Evolutionary conservation across 1,284 basidiomycete species (phyloP).

Genomic region (Boletus austroedulis): DNA sequence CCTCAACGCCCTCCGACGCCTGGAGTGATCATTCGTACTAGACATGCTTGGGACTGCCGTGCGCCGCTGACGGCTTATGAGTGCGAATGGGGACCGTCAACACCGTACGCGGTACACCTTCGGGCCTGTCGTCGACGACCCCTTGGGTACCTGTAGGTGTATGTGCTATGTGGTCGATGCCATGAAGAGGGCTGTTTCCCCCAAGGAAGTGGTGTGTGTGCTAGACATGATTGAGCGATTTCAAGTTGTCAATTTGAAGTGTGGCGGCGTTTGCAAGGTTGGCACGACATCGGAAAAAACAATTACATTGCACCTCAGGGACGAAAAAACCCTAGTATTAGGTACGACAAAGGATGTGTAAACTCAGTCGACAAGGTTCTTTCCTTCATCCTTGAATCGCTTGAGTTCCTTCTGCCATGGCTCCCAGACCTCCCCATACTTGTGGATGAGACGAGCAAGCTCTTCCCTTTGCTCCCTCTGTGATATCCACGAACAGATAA

Average conservation of each 20-base stretch:
- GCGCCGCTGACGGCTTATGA: constrained; percentile 20
- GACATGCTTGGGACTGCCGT: constrained; percentile 9
- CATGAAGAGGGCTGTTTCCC: constrained; percentile 19
- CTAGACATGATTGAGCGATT: constrained; percentile 12
- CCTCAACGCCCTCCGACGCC: background rate
- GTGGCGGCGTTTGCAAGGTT: too few species aligned
- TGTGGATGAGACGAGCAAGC: constrained; percentile 68
- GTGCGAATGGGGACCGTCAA: too few species aligned
- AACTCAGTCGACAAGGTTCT: constrained; percentile 45
- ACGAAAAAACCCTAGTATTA: background rate
- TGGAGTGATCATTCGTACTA: too few species aligned
- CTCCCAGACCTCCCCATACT: constrained; percentile 81
- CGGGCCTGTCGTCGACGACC: constrained; percentile 27
- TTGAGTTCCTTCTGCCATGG: constrained; percentile 82
- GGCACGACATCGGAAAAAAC: too few species aligned
- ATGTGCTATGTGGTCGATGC: constrained; percentile 19
- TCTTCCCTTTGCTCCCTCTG: constrained; percentile 85
- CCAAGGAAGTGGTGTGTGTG: constrained; percentile 20
- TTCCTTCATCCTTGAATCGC: constrained; percentile 77
- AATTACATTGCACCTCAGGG: background rate
- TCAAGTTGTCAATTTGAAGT: too few species aligned
- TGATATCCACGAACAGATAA: background rate
- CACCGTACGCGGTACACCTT: too few species aligned
- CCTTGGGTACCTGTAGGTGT: constrained; percentile 25
- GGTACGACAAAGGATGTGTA: background rate